Evolutionary conservation across 768 basidiomycete species (phyloP).

Genomic region (Psilocybe azurescens): DNA sequence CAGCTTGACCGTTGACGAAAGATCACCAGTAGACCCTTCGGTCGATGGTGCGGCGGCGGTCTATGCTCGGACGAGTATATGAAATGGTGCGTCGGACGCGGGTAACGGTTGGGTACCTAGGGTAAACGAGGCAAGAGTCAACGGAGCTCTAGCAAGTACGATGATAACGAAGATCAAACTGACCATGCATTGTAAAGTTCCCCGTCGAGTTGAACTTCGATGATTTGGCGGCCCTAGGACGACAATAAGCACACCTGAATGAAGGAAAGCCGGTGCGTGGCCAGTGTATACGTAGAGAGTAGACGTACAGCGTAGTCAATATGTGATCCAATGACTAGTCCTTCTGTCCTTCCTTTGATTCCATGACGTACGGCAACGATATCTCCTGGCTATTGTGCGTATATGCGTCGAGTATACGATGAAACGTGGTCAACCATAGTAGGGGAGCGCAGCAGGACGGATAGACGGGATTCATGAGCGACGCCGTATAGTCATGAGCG

Average conservation of each 20-base stretch:
- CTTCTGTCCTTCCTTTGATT: slow-evolving; percentile 68
- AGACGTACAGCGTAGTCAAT: slow-evolving; percentile 68
- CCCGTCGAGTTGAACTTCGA: slow-evolving; percentile 82
- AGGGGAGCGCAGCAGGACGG: not conserved
- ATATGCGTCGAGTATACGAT: not conserved
- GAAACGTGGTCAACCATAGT: not conserved
- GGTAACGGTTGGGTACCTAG: slow-evolving; percentile 79
- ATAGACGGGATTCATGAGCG: not conserved
- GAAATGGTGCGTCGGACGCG: slow-evolving; percentile 78
- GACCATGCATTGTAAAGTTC: slow-evolving; percentile 76
- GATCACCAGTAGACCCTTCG: slow-evolving; percentile 79
- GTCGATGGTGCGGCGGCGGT: slow-evolving; percentile 63
- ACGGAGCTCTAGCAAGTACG: not conserved
- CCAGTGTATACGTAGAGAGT: not conserved
- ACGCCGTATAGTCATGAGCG: not conserved
- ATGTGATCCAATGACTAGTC: slow-evolving; percentile 80
- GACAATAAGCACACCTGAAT: not conserved
- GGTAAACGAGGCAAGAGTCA: slow-evolving; percentile 4
- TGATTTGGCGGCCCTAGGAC: slow-evolving; percentile 75
- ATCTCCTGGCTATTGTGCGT: slow-evolving; percentile 70
- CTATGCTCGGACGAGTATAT: slow-evolving; percentile 50
- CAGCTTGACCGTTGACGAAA: not conserved
- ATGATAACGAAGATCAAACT: slow-evolving; percentile 11
- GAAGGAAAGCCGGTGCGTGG: not conserved
- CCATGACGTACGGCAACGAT: slow-evolving; percentile 79